Conservation (phyloP, 805 yeast genomes). For the Pichia deserticola region DNA sequence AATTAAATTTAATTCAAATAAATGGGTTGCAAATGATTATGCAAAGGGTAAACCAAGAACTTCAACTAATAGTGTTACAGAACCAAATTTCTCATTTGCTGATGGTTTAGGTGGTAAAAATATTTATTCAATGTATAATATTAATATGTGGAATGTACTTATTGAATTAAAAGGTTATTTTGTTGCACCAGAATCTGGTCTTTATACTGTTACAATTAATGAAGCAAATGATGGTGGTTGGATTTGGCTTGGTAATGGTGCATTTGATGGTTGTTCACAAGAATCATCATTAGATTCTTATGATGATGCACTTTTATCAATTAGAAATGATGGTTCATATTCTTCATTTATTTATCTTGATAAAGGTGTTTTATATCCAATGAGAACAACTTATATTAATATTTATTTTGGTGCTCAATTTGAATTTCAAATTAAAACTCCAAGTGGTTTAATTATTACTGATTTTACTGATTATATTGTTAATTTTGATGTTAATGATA, state of each 20-base stretch:
- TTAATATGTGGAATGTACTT: slow-evolving; percentile 8
- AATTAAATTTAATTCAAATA: neutral
- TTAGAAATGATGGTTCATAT: neutral
- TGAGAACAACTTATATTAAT: slow-evolving; percentile 12
- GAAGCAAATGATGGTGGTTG: slow-evolving; percentile 25
- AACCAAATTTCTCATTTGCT: slow-evolving; percentile 1
- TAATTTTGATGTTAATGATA: slow-evolving; percentile 3
- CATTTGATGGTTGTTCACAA: slow-evolving; percentile 29
- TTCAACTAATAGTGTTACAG: slow-evolving; percentile 2
- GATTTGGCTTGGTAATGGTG: slow-evolving; percentile 26
- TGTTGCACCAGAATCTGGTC: slow-evolving; percentile 24
- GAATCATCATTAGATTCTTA: neutral
- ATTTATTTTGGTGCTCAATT: slow-evolving; percentile 6
- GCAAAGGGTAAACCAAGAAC: neutral
- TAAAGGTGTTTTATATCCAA: slow-evolving; percentile 9
- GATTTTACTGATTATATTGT: slow-evolving; percentile 4
- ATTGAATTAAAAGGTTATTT: slow-evolving; percentile 10
- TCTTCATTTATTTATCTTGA: slow-evolving; percentile 7
- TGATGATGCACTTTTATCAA: slow-evolving; percentile 1
- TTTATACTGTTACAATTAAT: slow-evolving; percentile 16
- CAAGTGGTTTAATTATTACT: slow-evolving; percentile 8
- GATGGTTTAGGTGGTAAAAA: neutral
- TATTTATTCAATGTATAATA: slow-evolving; percentile 4
- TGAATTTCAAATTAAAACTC: slow-evolving; percentile 9
- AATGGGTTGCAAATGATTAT: slow-evolving; percentile 7